Base-by-base conservation (phyloP, 805 yeast genomes). In the Alloascoidea hylecoeti region DNA sequence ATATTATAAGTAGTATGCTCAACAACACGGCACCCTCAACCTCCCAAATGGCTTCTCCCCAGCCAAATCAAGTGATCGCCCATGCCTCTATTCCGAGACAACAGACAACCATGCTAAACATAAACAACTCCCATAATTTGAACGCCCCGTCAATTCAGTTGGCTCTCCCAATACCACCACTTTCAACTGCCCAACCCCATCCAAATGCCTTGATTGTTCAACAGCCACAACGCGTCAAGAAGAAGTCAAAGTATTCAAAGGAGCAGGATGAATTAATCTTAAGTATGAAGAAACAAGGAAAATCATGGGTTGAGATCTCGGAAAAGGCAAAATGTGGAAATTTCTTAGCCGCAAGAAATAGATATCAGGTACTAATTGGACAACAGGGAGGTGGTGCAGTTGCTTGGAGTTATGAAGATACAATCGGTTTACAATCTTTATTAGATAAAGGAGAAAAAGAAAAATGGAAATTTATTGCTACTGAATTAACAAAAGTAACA, bases 351-450 rank as follows among this genome's bases (percentile, higher is more conserved):
- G 89, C 88, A 0, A 58, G 89, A 41, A 80, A 80, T 50, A 58
- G 89, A 41, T 81, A 81, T 48, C 89, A 80, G 54, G 89, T 80
- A 3, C 64, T 80, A 36, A 78, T 81, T 45, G 92, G 92, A 3
- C 89, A 80, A 51, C 89, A 80, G 48, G 89, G 89, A 3, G 79
- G 81, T 23, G 81, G 80, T 9, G 66, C 75, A 1, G 68, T 73
- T 16, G 68, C 71, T 18, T 78, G 85, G 78, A 72, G 69, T 5
- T 47, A 60, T 1, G 72, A 69, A 13, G 85, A 78, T 52, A 65
- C 71, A 4, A 42, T 54, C 18, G 61, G 62, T 15, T 56, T 80
- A 32, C 74, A 68, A 46, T 51, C 51, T 14, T 45, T 74, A n/a
- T 55, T 79, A 5, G 88, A 80, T 49, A 75, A 70, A 34, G 85